Percentiles rank a stretch among this genome's conserved stretches.
Conservation (phyloP, 768 basidiomycete species). For the Auriscalpium vulgare region DNA sequence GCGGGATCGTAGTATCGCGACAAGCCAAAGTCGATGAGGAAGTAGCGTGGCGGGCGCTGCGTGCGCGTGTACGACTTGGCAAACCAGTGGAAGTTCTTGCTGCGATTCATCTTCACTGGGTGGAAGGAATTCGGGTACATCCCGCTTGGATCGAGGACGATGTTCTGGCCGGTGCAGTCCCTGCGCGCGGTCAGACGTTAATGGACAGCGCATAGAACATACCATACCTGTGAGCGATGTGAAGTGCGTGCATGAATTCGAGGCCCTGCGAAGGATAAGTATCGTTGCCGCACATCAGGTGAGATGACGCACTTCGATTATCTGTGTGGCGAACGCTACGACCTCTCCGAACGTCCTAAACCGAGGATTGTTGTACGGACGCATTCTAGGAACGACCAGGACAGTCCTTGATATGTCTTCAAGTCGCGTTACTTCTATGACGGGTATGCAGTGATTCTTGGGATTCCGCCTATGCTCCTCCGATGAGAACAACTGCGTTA, state of each 20-base stretch:
- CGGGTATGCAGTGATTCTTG: too few species aligned
- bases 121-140: slow-evolving; percentile 5
- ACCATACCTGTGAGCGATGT: slow-evolving; percentile 15
- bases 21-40: slow-evolving; percentile 23
- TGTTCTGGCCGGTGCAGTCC: slow-evolving; percentile 6
- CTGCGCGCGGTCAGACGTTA: background rate
- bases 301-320: slow-evolving; percentile 14
- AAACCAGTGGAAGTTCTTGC: background rate
- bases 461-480: too few species aligned
- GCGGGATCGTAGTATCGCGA: slow-evolving; percentile 16
- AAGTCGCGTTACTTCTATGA: too few species aligned
- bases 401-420: too few species aligned
- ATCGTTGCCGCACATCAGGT: background rate
- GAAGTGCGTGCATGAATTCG: slow-evolving; percentile 17
- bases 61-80: slow-evolving; percentile 17
- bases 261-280: slow-evolving; percentile 9
- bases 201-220: background rate
- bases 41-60: slow-evolving; percentile 19
- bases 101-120: background rate
- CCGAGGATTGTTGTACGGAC: slow-evolving; percentile 13
- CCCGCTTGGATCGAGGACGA: slow-evolving; percentile 7
- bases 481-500: too few species aligned
- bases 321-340: slow-evolving; percentile 18
- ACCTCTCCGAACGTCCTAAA: slow-evolving; percentile 21
- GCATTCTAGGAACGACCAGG: slow-evolving; percentile 17